phyloP scores from a whole-genome alignment of 1,139 yeast genomes.

The Candida dubliniensis region DNA sequence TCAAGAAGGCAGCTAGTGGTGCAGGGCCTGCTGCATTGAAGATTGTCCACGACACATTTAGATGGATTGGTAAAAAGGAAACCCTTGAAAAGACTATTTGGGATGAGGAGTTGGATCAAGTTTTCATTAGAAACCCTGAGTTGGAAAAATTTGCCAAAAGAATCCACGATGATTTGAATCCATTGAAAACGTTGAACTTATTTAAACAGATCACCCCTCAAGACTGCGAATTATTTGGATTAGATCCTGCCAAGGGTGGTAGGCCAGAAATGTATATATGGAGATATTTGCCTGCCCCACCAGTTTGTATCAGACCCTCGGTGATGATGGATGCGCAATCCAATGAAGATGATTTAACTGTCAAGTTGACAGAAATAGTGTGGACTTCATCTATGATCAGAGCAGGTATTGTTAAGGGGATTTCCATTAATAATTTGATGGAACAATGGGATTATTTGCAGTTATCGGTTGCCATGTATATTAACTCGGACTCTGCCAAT shows the following conservation, averaged over 20 bases:
- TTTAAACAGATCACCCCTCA: slow-evolving; percentile 82
- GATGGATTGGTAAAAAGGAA: slow-evolving; percentile 91
- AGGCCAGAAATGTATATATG: slow-evolving; percentile 96
- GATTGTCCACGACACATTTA: slow-evolving; percentile 91
- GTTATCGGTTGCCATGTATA: slow-evolving; percentile 93
- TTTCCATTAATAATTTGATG: slow-evolving; percentile 88
- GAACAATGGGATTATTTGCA: slow-evolving; percentile 99
- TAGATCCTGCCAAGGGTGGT: slow-evolving; percentile 84
- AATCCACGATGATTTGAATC: slow-evolving; percentile 92
- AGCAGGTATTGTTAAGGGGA: slow-evolving; percentile 94
- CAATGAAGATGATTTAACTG: slow-evolving; percentile 96
- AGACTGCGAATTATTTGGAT: slow-evolving; percentile 91
- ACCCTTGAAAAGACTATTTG: slow-evolving; percentile 83
- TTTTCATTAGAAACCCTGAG: slow-evolving; percentile 76
- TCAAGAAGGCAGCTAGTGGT: slow-evolving; percentile 92
- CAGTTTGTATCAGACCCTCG: slow-evolving; percentile 97
- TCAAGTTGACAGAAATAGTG: slow-evolving; percentile 91
- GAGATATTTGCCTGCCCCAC: slow-evolving; percentile 98
- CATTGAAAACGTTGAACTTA: slow-evolving; percentile 81
- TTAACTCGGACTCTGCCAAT: slow-evolving; percentile 92
- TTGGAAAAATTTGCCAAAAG: slow-evolving; percentile 82
- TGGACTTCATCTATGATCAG: slow-evolving; percentile 92
- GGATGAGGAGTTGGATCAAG: slow-evolving; percentile 81
- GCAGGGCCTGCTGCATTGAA: slow-evolving; percentile 91
- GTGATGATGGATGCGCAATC: slow-evolving; percentile 93